A percentile compares a stretch with the other conserved stretches of the same genome.
phyloP scores from a whole-genome alignment of 192 early-diverging fungal species.

The Rhizophagus prolifer region DNA sequence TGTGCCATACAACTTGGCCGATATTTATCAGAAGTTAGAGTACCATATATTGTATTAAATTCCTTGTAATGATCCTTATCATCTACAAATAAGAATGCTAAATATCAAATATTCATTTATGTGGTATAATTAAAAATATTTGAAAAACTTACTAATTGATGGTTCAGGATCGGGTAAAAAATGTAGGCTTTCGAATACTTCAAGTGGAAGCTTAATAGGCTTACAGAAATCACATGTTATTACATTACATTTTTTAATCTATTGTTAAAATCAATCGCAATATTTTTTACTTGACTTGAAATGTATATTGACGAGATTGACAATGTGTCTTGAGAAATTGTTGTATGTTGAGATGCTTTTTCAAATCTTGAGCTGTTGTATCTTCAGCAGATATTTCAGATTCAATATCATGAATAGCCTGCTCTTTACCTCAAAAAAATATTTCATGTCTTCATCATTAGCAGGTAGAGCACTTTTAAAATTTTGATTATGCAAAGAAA shows the following conservation, averaged over 20 bases:
- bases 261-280: too few relatives aligned
- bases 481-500: too few relatives aligned
- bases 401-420: background rate
- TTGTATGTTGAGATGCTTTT: background rate
- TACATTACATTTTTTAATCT: background rate
- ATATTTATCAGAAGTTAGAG: background rate
- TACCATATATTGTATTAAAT: background rate
- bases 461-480: too few relatives aligned
- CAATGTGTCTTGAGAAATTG: background rate
- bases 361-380: background rate
- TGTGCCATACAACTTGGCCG: background rate
- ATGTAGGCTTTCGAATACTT: background rate
- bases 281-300: background rate
- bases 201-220: background rate
- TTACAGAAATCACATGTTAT: background rate
- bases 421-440: too few relatives aligned
- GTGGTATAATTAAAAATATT: background rate
- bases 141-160: background rate
- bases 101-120: background rate
- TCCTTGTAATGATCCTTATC: background rate
- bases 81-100: background rate
- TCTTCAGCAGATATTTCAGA: background rate
- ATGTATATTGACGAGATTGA: background rate
- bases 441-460: too few relatives aligned
- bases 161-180: slow-evolving; percentile 4